Evolutionary conservation across 495 filamentous ascomycete species (phyloP).

Genomic region (Neurospora discreta): DNA sequence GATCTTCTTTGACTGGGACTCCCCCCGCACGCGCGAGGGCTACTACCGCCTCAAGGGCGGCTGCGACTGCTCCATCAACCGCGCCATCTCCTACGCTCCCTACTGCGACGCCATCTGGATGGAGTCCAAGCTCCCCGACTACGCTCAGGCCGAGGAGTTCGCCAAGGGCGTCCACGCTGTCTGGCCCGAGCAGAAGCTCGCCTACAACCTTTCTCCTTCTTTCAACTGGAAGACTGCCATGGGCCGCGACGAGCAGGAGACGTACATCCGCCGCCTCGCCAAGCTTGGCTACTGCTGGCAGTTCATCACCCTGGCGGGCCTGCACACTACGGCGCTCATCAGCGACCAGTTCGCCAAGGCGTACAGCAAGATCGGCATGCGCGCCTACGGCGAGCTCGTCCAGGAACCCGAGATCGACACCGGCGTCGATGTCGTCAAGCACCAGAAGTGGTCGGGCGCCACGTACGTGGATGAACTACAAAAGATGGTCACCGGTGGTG

Average conservation of each 20-base stretch:
- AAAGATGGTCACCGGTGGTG: constrained; percentile 94
- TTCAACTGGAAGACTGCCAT: constrained; percentile 99
- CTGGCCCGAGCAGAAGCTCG: constrained; percentile 92
- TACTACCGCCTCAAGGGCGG: constrained; percentile 89
- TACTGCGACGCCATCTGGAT: constrained; percentile 98
- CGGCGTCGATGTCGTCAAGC: constrained; percentile 87
- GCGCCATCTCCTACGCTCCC: constrained; percentile 84
- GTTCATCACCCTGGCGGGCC: constrained; percentile 97
- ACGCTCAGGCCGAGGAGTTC: constrained; percentile 83
- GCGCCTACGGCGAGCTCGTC: constrained; percentile 90
- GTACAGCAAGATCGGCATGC: constrained; percentile 75
- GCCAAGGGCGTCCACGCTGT: constrained; percentile 87
- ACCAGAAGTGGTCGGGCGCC: constrained; percentile 97
- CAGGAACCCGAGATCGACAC: constrained; percentile 95
- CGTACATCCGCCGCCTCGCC: constrained; percentile 86
- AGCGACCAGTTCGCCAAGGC: constrained; percentile 78
- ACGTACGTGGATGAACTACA: constrained; percentile 87
- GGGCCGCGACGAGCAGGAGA: constrained; percentile 85
- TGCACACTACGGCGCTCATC: constrained; percentile 91
- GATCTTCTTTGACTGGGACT: constrained; percentile 88
- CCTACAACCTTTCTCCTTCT: constrained; percentile 94
- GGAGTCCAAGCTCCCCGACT: constrained; percentile 96
- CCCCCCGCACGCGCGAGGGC: constrained; percentile 81
- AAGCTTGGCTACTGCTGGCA: constrained; percentile 95
- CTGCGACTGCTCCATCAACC: constrained; percentile 83